Evolutionary conservation across 1,284 basidiomycete genomes (phyloP).

Genomic region (Agaricales sp.): DNA sequence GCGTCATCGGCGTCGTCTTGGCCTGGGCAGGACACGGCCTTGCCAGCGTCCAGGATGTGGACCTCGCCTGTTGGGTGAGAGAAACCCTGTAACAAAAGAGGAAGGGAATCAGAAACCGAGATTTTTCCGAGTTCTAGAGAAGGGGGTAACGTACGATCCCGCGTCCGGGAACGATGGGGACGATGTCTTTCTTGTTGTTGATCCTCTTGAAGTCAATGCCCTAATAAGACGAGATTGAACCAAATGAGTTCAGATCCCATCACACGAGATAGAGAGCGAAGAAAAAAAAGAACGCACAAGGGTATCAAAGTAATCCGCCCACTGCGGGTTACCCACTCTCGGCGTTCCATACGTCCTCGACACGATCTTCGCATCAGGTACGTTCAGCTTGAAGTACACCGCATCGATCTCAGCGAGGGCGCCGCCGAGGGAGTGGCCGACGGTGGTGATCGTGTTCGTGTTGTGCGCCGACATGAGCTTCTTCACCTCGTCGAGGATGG

Average conservation of each 20-base stretch:
- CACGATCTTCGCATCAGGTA: slow-evolving; percentile 5
- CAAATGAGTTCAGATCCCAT: neutral
- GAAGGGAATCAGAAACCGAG: neutral
- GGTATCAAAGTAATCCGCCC: slow-evolving; percentile 13
- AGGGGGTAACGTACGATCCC: neutral
- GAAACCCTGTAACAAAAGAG: slow-evolving; percentile 24
- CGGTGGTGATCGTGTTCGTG: slow-evolving; percentile 28
- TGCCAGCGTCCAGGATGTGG: slow-evolving; percentile 24
- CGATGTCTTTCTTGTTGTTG: slow-evolving; percentile 12
- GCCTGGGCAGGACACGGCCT: slow-evolving; percentile 27
- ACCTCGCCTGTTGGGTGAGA: slow-evolving; percentile 30
- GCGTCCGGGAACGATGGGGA: slow-evolving; percentile 19
- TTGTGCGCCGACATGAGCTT: slow-evolving; percentile 23
- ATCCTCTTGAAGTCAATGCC: slow-evolving; percentile 1
- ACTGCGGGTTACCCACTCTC: slow-evolving; percentile 19
- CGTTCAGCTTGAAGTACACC: slow-evolving; percentile 3
- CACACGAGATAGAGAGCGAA: slow-evolving; percentile 14
- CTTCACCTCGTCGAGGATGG: slow-evolving; percentile 32
- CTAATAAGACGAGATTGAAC: neutral
- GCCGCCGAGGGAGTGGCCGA: slow-evolving; percentile 11
- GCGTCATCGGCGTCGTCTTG: slow-evolving; percentile 22
- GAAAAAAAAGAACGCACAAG: slow-evolving; percentile 4
- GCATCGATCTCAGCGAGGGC: slow-evolving; percentile 7
- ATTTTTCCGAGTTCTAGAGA: neutral
- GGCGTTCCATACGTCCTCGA: slow-evolving; percentile 30